Percentiles rank a stretch among this genome's conserved stretches.
Conservation (phyloP, 2,329 filamentous ascomycete genomes). For the Aureobasidium pullulans region DNA sequence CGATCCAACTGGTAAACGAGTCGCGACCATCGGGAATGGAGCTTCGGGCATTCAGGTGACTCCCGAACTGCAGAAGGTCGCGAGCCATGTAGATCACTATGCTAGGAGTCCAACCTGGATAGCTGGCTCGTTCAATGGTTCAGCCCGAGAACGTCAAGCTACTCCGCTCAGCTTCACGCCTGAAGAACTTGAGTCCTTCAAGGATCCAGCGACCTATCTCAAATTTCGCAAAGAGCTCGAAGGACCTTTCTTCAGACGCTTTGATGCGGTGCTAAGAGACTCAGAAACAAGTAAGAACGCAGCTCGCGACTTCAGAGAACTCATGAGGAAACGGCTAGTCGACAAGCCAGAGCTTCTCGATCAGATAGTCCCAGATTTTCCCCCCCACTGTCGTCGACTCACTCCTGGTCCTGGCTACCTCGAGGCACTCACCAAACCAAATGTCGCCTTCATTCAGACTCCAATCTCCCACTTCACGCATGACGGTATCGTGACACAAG, state of each 20-base stretch:
- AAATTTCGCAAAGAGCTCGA: constrained; percentile 35
- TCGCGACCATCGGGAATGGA: constrained; percentile 39
- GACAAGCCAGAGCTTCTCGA: constrained; percentile 39
- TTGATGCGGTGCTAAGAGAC: constrained; percentile 32
- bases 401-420: constrained; percentile 41
- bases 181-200: constrained; percentile 50
- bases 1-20: constrained; percentile 21
- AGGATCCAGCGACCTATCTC: constrained; percentile 55
- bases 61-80: constrained; percentile 43
- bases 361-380: constrained; percentile 34
- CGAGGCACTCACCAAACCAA: constrained; percentile 21
- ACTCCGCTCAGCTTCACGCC: constrained; percentile 49
- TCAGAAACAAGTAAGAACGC: constrained; percentile 26
- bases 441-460: constrained; percentile 45
- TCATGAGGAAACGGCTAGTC: constrained; percentile 47
- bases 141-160: constrained; percentile 37
- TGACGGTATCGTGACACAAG: constrained; percentile 53
- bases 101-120: constrained; percentile 62
- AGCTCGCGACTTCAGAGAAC: constrained; percentile 12
- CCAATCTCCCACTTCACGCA: constrained; percentile 53
- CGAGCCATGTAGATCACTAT: constrained; percentile 51
- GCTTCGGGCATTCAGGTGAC: constrained; percentile 35
- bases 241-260: constrained; percentile 51
- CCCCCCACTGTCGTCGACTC: constrained; percentile 37
- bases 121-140: constrained; percentile 50